phyloP scores from a whole-genome alignment of 1,284 basidiomycete species.

The Trametes sp. region DNA sequence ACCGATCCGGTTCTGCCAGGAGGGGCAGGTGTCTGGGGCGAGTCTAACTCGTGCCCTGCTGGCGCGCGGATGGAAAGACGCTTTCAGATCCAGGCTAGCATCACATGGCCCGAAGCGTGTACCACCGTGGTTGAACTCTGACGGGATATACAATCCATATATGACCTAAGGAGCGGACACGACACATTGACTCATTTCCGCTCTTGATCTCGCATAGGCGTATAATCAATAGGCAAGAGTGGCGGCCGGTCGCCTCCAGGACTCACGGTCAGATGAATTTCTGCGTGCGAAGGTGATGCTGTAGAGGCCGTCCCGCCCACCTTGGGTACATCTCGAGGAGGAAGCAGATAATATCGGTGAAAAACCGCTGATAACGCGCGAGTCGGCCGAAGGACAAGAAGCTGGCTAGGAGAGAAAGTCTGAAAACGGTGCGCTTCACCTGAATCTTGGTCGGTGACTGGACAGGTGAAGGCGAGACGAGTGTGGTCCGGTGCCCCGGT shows the following conservation, averaged over 20 bases:
- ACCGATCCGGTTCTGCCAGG: constrained; percentile 39
- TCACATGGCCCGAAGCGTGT: constrained; percentile 31
- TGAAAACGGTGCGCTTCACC: too few relatives aligned
- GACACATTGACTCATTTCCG: constrained; percentile 16
- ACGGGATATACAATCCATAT: constrained; percentile 19
- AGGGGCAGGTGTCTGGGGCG: constrained; percentile 30
- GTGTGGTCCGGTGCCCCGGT: not conserved
- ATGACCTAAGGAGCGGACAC: constrained; percentile 28
- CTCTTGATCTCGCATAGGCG: constrained; percentile 9
- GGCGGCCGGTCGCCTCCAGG: not conserved
- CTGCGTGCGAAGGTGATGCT: not conserved
- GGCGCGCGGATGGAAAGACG: constrained; percentile 17
- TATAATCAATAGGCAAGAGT: constrained; percentile 8
- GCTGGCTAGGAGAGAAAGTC: too few relatives aligned
- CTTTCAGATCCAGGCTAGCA: constrained; percentile 25
- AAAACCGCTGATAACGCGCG: too few relatives aligned
- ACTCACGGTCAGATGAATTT: not conserved
- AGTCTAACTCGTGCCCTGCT: constrained; percentile 25
- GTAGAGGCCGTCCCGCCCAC: not conserved
- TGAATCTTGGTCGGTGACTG: not conserved
- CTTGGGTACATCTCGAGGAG: not conserved
- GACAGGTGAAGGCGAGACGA: not conserved
- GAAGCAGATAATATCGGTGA: too few relatives aligned
- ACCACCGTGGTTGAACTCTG: constrained; percentile 24
- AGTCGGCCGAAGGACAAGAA: too few relatives aligned